Evolutionary conservation across 1,284 basidiomycete species (phyloP).

Genomic region (Anthracocystis walkeri): DNA sequence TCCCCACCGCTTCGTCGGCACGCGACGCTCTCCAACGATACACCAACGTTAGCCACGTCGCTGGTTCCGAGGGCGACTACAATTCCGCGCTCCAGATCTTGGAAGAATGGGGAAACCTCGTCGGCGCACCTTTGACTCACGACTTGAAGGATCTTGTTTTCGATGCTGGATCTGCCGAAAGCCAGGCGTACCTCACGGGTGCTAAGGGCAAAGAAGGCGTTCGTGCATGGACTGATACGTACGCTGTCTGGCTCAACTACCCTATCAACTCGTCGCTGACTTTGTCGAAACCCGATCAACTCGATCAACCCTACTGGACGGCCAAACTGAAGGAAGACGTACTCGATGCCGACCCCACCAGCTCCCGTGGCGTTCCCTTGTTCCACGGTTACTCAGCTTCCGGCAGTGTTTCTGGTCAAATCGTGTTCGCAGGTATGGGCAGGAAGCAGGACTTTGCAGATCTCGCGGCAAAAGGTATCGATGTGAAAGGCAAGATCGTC

Average conservation of each 20-base stretch:
- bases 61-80: slow-evolving; percentile 56
- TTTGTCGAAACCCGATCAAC: slow-evolving; percentile 48
- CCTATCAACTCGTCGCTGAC: slow-evolving; percentile 60
- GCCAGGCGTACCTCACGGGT: slow-evolving; percentile 52
- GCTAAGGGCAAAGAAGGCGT: slow-evolving; percentile 18
- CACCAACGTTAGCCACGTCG: slow-evolving; percentile 59
- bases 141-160: slow-evolving; percentile 53
- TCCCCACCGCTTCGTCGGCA: slow-evolving; percentile 45
- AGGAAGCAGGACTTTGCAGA: slow-evolving; percentile 79
- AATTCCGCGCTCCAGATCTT: slow-evolving; percentile 52
- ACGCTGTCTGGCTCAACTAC: slow-evolving; percentile 66
- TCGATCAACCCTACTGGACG: slow-evolving; percentile 74
- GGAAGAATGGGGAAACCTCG: slow-evolving; percentile 59
- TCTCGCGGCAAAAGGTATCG: slow-evolving; percentile 73
- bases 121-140: slow-evolving; percentile 49
- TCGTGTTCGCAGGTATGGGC: slow-evolving; percentile 87
- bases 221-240: slow-evolving; percentile 66
- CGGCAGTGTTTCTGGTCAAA: slow-evolving; percentile 73
- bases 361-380: slow-evolving; percentile 70
- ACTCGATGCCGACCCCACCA: slow-evolving; percentile 71
- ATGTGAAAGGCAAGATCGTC: slow-evolving; percentile 84
- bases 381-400: slow-evolving; percentile 71
- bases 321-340: slow-evolving; percentile 72
- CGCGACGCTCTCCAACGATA: slow-evolving; percentile 55
- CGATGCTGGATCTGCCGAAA: slow-evolving; percentile 61